A percentile compares a stretch with the other conserved stretches of the same genome.
These are phyloP conservation scores for Ensete glaucum DNA, from an alignment of 176 grass and related monocot genomes.

Conservation along the genomic window DNA sequence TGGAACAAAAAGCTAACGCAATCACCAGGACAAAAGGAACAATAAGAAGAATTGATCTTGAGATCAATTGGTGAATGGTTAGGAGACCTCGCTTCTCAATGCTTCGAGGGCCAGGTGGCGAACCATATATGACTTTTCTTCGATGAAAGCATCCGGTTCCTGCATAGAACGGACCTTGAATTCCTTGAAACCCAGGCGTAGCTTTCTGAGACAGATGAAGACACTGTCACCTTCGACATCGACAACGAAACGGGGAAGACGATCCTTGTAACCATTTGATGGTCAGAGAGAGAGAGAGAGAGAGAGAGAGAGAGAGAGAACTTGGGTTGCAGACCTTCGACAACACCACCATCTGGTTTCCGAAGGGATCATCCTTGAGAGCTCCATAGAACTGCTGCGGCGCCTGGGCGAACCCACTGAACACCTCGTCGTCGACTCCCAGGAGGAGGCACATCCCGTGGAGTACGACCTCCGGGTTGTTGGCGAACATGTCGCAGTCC, in stretches of 20 bases:
- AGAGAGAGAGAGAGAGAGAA: neutral
- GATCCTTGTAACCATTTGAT: neutral
- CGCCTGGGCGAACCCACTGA: conserved; percentile 33
- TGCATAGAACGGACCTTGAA: conserved; percentile 28
- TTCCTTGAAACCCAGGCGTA: neutral
- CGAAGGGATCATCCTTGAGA: conserved; percentile 53
- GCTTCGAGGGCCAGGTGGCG: neutral
- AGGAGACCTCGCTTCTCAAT: neutral
- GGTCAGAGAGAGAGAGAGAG: neutral
- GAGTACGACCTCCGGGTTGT: conserved; percentile 24
- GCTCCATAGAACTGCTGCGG: conserved; percentile 30
- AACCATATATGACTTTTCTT: conserved; percentile 36
- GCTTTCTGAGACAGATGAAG: neutral
- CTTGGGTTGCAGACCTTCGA: neutral
- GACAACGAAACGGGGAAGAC: neutral
- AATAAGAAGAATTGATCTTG: neutral
- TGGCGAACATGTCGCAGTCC: conserved; percentile 63
- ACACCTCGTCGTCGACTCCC: conserved; percentile 21
- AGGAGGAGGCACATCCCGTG: conserved; percentile 47
- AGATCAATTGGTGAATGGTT: neutral
- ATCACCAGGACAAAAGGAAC: neutral
- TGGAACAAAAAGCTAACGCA: neutral
- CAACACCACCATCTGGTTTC: conserved; percentile 24
- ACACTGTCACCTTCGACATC: neutral
- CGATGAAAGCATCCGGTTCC: conserved; percentile 55